Percentiles rank a stretch among this genome's conserved stretches.
Conservation (phyloP, 345 rosid genomes). For the Citrus glauca region DNA sequence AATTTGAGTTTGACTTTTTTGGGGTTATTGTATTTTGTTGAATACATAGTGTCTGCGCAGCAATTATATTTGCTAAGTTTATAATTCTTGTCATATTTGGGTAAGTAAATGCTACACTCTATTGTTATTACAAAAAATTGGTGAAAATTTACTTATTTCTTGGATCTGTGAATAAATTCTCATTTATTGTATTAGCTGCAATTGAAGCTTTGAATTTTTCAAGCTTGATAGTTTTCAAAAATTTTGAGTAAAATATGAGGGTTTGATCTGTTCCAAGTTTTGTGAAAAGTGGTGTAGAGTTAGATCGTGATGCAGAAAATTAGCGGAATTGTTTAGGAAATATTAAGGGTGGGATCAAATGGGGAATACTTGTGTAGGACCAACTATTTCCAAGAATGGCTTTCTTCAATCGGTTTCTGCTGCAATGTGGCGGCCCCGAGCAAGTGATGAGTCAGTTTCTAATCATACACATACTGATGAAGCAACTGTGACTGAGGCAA, state of each 20-base stretch:
- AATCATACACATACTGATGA: slow-evolving; percentile 24
- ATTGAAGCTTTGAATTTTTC: slow-evolving; percentile 6
- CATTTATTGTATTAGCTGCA: not conserved
- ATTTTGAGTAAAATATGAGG: not conserved
- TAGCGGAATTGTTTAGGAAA: slow-evolving; percentile 16
- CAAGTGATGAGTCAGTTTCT: slow-evolving; percentile 50
- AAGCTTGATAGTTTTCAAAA: not conserved
- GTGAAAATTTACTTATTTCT: not conserved
- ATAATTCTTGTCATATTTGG: not conserved
- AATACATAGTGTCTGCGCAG: not conserved
- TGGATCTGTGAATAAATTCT: not conserved
- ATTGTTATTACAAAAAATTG: not conserved
- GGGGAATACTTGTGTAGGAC: slow-evolving; percentile 91
- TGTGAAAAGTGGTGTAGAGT: slow-evolving; percentile 9
- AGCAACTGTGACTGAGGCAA: slow-evolving; percentile 29
- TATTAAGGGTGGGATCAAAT: slow-evolving; percentile 29
- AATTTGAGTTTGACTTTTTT: slow-evolving; percentile 15
- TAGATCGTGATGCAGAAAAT: slow-evolving; percentile 39
- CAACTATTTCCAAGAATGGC: slow-evolving; percentile 60
- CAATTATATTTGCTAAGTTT: not conserved
- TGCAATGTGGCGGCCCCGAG: slow-evolving; percentile 67
- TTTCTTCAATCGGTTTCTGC: slow-evolving; percentile 76
- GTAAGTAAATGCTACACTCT: not conserved
- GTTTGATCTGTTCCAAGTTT: slow-evolving; percentile 24
- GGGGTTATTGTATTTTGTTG: slow-evolving; percentile 10